Evolutionary conservation across 2,329 filamentous ascomycete genomes (phyloP).

Genomic region (Fusarium sp.): DNA sequence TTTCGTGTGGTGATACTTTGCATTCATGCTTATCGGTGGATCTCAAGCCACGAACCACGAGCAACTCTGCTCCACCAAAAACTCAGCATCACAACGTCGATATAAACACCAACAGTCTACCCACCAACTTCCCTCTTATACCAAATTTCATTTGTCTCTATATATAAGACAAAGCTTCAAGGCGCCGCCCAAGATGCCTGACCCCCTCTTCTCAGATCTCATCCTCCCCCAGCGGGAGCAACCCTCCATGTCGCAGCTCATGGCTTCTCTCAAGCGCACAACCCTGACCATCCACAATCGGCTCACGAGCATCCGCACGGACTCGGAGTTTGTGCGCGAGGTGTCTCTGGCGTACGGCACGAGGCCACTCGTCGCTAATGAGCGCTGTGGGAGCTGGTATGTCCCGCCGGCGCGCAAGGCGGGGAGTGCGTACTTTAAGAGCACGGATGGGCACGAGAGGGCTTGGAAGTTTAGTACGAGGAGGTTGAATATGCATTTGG

Average conservation of each 20-base stretch:
- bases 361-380: constrained; percentile 88
- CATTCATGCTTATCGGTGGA: constrained; percentile 21
- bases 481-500: constrained; percentile 84
- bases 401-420: constrained; percentile 73
- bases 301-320: constrained; percentile 80
- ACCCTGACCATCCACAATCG: constrained; percentile 86
- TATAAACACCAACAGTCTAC: background rate
- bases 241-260: constrained; percentile 77
- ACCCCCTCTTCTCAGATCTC: constrained; percentile 54
- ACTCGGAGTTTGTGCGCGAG: constrained; percentile 78
- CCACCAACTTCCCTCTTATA: background rate
- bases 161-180: no score
- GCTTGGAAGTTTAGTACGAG: constrained; percentile 92
- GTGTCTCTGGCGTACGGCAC: constrained; percentile 64
- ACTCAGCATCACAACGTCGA: constrained; percentile 14
- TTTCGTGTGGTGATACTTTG: background rate
- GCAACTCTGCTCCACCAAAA: constrained; percentile 37
- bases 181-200: constrained; percentile 34
- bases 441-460: constrained; percentile 91
- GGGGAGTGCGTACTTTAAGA: constrained; percentile 94
- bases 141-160: no score
- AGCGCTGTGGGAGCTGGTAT: constrained; percentile 97
- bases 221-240: constrained; percentile 68
- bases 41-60: constrained; percentile 18
- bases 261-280: constrained; percentile 79